Evolutionary conservation across 768 basidiomycete genomes (phyloP).

Genomic region (Termitomyces sp.): DNA sequence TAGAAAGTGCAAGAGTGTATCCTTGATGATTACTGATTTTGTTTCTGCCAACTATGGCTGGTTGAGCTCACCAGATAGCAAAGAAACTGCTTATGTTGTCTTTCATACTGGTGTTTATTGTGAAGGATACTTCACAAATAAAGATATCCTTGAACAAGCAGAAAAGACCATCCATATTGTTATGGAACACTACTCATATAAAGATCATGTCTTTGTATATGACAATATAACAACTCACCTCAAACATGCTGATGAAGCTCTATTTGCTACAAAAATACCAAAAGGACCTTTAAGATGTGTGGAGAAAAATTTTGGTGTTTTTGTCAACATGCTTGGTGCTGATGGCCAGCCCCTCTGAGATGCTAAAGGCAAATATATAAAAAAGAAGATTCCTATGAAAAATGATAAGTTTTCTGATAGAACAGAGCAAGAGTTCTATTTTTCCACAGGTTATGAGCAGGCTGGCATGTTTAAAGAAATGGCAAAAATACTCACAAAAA

Average conservation of each 20-base stretch:
- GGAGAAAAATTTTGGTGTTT: slow-evolving; percentile 4
- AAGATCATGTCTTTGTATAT: slow-evolving; percentile 16
- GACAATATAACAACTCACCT: slow-evolving; percentile 23
- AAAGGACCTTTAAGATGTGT: slow-evolving; percentile 3
- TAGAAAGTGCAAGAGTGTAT: slow-evolving; percentile 25
- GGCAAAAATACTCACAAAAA: slow-evolving; percentile 24
- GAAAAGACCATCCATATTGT: slow-evolving; percentile 20
- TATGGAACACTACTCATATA: slow-evolving; percentile 14
- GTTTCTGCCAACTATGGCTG: slow-evolving; percentile 21
- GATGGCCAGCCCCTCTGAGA: background rate
- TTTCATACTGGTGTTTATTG: slow-evolving; percentile 18
- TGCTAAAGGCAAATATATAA: slow-evolving; percentile 17
- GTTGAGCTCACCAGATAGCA: slow-evolving; percentile 18
- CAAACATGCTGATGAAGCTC: slow-evolving; percentile 18
- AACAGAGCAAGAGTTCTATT: slow-evolving; percentile 24
- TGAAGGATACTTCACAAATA: slow-evolving; percentile 20
- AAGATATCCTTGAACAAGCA: slow-evolving; percentile 19
- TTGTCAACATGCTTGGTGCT: background rate
- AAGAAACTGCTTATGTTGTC: slow-evolving; percentile 11
- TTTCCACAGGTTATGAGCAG: slow-evolving; percentile 17
- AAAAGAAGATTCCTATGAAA: slow-evolving; percentile 25
- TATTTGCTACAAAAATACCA: slow-evolving; percentile 23
- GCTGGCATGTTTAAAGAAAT: slow-evolving; percentile 34
- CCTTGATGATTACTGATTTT: slow-evolving; percentile 21
- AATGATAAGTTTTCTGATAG: slow-evolving; percentile 20